These are phyloP conservation scores for Ophiocordyceps camponoti-floridani DNA, from an alignment of 2,329 filamentous ascomycete species.

Conservation along the genomic window DNA sequence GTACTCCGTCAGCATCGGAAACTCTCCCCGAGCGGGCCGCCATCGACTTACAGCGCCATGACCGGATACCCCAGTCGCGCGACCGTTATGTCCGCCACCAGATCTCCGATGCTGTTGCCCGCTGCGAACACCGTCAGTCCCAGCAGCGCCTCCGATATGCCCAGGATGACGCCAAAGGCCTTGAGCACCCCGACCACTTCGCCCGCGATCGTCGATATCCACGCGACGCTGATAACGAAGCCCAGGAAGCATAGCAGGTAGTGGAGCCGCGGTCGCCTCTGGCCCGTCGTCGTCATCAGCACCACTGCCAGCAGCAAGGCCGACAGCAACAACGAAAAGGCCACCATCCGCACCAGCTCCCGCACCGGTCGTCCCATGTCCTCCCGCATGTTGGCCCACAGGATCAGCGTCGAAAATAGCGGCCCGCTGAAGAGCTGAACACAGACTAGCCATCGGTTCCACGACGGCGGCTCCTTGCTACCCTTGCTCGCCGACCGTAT, in stretches of 20 bases:
- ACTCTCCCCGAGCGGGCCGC: background rate
- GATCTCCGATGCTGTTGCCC: constrained; percentile 83
- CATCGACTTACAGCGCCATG: constrained; percentile 55
- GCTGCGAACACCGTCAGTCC: constrained; percentile 93
- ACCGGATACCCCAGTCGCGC: constrained; percentile 87
- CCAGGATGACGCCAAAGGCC: constrained; percentile 75
- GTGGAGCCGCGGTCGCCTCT: constrained; percentile 53
- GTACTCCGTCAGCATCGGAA: background rate
- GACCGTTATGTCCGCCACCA: constrained; percentile 89
- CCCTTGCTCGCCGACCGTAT: constrained; percentile 13
- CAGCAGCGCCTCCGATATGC: constrained; percentile 87
- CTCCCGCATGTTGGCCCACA: constrained; percentile 51
- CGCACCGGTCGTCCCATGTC: constrained; percentile 34
- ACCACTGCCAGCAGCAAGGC: constrained; percentile 48
- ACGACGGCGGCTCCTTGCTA: constrained; percentile 34
- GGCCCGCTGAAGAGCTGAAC: constrained; percentile 79
- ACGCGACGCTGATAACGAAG: constrained; percentile 80
- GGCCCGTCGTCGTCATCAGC: constrained; percentile 48
- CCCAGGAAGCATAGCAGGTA: constrained; percentile 73
- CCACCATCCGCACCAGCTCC: constrained; percentile 35
- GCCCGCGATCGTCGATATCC: constrained; percentile 90
- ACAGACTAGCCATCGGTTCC: constrained; percentile 83
- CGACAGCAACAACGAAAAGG: constrained; percentile 52
- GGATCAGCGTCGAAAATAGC: constrained; percentile 58
- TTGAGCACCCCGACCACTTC: constrained; percentile 94